Evolutionary conservation across 2,329 filamentous ascomycete species (phyloP), one percentile per base, ranked within the genome.

Genomic region (Dactylellina drechsleri): DNA sequence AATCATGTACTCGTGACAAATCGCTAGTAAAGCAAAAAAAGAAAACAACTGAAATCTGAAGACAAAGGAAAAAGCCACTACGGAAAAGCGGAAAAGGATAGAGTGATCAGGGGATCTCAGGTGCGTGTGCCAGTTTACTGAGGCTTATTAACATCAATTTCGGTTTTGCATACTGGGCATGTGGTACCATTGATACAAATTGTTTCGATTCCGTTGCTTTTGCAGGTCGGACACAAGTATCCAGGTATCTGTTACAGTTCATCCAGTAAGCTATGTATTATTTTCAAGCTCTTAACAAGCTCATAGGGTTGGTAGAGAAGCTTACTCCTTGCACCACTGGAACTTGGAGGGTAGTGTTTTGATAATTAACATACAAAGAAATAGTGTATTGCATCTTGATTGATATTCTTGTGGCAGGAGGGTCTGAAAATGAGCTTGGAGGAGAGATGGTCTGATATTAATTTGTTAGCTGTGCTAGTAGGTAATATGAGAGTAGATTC

Each of bases 181-280:
- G 77, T 77, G 20, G 77, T 77, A 0, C 78, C 78, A 15, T 77
- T 77, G 8, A 79, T 79, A 18, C 78, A 77, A 61, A 76, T 71
- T n/a, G 74, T 77, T 18, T 79, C 77, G 28, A 77, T 41, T 1
- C 78, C 78, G 41, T 60, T 64, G 13, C 65, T 60, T 5, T 78
- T 71, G 45, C 78, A 79, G 7, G 77, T 77, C 10, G 77, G 77
- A 15, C 78, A 79, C 18, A 76, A 61, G 10, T 78, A 76, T 10
- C 78, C 77, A 1, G 78, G 78, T 7, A 79, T 77, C 78, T 65
- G 67, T 56, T 45, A 45, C 36, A 43, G 36, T n/a, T 62, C 31
- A 52, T 8, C 23, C 16, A 8, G 31, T 59, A 28, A 60, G 54
- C 45, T 60, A n/a, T 47, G 43, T 13, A 18, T 15, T 47, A n/a